Evolutionary conservation across 2,329 filamentous ascomycete genomes (phyloP).

Genomic region (Diplodia corticola): DNA sequence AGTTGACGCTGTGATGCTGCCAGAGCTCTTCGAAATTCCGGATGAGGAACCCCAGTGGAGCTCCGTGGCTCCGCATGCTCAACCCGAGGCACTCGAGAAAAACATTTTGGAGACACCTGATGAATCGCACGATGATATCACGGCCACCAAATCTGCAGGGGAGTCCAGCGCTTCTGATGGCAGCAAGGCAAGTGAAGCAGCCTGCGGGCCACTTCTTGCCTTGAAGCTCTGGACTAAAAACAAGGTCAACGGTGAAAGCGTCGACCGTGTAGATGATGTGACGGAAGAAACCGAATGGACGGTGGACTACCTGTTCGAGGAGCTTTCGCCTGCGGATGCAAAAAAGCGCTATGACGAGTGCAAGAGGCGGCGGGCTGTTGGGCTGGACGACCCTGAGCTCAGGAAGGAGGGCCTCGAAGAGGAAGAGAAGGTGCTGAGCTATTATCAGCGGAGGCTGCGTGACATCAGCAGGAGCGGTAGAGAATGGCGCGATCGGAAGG

Average conservation of each 20-base stretch:
- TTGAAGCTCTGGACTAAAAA: slow-evolving; percentile 73
- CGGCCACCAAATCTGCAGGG: background rate
- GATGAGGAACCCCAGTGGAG: slow-evolving; percentile 6
- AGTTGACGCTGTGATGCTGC: background rate
- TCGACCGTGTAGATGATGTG: slow-evolving; percentile 60
- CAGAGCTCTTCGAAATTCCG: slow-evolving; percentile 11
- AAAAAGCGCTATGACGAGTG: slow-evolving; percentile 31
- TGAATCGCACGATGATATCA: background rate
- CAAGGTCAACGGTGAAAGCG: slow-evolving; percentile 65
- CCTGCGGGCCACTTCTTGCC: slow-evolving; percentile 47
- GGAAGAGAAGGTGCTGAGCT: slow-evolving; percentile 36
- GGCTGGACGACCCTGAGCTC: background rate
- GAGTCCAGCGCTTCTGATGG: background rate
- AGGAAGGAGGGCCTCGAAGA: slow-evolving; percentile 37
- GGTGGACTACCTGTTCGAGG: slow-evolving; percentile 62
- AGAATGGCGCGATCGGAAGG: slow-evolving; percentile 57
- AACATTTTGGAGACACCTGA: background rate
- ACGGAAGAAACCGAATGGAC: slow-evolving; percentile 59
- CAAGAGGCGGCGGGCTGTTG: slow-evolving; percentile 44
- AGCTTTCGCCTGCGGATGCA: background rate
- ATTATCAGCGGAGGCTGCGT: slow-evolving; percentile 49
- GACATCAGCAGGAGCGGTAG: slow-evolving; percentile 58
- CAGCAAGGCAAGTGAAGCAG: background rate
- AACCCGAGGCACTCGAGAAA: slow-evolving; percentile 22
- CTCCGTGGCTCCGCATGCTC: slow-evolving; percentile 9